These are phyloP conservation scores for Tolypocladium paradoxum DNA, from an alignment of 2,329 filamentous ascomycete genomes.

Conservation along the genomic window DNA sequence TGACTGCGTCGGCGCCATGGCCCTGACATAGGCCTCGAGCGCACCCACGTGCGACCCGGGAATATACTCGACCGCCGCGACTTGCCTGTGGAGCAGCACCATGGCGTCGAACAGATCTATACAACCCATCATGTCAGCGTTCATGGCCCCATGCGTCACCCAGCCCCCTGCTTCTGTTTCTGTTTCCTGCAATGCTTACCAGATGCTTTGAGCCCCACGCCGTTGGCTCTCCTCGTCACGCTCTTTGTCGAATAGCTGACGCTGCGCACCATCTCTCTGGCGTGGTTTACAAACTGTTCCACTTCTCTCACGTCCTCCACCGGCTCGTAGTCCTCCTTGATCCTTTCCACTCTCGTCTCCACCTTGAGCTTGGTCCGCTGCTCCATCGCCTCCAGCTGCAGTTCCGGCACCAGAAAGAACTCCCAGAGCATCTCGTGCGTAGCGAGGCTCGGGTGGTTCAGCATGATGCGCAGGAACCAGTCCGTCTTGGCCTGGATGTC, in stretches of 20 bases:
- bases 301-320: conserved; percentile 77
- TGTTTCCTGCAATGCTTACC: conserved; percentile 32
- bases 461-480: conserved; percentile 75
- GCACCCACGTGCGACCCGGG: conserved; percentile 58
- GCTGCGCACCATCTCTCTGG: conserved; percentile 76
- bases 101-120: conserved; percentile 60
- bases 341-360: conserved; percentile 68
- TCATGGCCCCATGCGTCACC: neutral
- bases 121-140: neutral
- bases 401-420: conserved; percentile 92
- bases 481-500: conserved; percentile 83
- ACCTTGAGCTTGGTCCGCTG: conserved; percentile 82
- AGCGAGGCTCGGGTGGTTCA: conserved; percentile 83
- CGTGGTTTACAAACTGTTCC: conserved; percentile 85
- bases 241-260: conserved; percentile 77
- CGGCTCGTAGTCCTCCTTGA: conserved; percentile 81
- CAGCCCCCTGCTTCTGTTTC: neutral
- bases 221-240: conserved; percentile 69
- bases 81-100: conserved; percentile 38
- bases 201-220: conserved; percentile 51
- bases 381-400: conserved; percentile 82
- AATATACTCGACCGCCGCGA: conserved; percentile 53
- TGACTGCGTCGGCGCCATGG: conserved; percentile 55
- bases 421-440: conserved; percentile 98
- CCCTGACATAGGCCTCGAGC: conserved; percentile 60